A percentile compares a stretch with the other conserved stretches of the same genome.
Conservation (phyloP, 139 green algal genomes). For the Chlorella ohadii region DNA sequence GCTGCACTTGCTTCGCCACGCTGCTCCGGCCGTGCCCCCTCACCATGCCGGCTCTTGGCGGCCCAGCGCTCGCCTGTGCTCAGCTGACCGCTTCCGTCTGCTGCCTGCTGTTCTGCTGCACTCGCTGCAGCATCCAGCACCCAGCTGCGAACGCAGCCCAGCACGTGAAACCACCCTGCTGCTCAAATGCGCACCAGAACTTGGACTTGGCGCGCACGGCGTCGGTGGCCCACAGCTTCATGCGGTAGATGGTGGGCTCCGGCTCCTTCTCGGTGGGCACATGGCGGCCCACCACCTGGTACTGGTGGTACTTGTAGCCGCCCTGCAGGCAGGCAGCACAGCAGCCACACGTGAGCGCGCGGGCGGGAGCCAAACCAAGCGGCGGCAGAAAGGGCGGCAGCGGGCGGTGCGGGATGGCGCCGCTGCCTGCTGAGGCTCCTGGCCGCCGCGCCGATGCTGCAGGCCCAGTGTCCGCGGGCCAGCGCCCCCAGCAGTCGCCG, state of each 20-base stretch:
- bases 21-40: too few species aligned
- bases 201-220: constrained; percentile 94
- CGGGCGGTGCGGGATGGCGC: background rate
- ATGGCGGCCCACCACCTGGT: constrained; percentile 98
- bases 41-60: too few species aligned
- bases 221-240: constrained; percentile 99
- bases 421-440: background rate
- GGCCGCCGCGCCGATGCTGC: background rate
- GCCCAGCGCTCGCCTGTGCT: too few species aligned
- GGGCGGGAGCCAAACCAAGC: background rate
- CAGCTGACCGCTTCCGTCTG: too few species aligned
- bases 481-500: too few species aligned
- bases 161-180: background rate
- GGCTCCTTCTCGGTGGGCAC: constrained; percentile 89
- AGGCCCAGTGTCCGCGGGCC: too few species aligned
- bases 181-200: constrained; percentile 91
- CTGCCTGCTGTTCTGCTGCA: background rate
- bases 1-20: too few species aligned
- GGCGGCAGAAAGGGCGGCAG: background rate
- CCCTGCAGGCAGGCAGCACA: constrained; percentile 61
- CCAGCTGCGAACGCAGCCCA: background rate
- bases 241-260: constrained; percentile 95
- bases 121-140: too few species aligned
- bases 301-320: constrained; percentile 96
- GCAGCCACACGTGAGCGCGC: background rate